Evolutionary conservation across 257 asterid genomes (phyloP), one percentile per base, ranked within the genome.

Genomic region (Leptodermis oblonga): DNA sequence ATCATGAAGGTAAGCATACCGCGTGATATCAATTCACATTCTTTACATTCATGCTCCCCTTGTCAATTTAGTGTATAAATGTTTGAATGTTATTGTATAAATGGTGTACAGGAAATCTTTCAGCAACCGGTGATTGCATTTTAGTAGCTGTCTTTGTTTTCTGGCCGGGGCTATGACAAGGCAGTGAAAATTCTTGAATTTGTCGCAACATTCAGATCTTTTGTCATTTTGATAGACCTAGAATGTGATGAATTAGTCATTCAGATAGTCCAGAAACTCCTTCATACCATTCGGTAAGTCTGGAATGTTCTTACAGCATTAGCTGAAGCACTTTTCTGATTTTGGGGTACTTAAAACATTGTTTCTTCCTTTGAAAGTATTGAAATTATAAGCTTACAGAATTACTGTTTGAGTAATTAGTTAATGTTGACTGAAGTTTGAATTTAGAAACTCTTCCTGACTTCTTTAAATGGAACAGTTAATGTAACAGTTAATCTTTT

Each of bases 161-260:
- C 76, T 39, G 80, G 75, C 41, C 79, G 56, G 58, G 22, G 71
- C 37, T 79, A 79, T 73, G 39, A 48, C 22, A 82, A 79, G 74
- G 79, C 82, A 14, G 61, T 77, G 55, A 68, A 74, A 56, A 72
- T 74, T 51, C 81, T 82, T 54, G 65, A 53, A 26, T 70, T 37
- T 23, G 65, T 73, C 59, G 79, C 86, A 51, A 73, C 71, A 54
- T 68, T 79, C 76, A 80, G 77, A 73, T 76, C 69, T 64, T 65
- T 75, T 14, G 30, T 74, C 20, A 20, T 82, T 68, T 49, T 82
- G 68, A 67, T 80, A 77, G 84, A 82, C 74, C 65, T 77, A 23
- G 84, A 72, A 22, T 79, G 77, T 39, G 73, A 69, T 60, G 73
- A 66, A 5, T 55, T 82, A 26, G 41, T 79, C 41, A 30, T 39